Base-by-base conservation (phyloP, 176 grass and related monocot species). In the Rhipidocladum racemiflorum region DNA sequence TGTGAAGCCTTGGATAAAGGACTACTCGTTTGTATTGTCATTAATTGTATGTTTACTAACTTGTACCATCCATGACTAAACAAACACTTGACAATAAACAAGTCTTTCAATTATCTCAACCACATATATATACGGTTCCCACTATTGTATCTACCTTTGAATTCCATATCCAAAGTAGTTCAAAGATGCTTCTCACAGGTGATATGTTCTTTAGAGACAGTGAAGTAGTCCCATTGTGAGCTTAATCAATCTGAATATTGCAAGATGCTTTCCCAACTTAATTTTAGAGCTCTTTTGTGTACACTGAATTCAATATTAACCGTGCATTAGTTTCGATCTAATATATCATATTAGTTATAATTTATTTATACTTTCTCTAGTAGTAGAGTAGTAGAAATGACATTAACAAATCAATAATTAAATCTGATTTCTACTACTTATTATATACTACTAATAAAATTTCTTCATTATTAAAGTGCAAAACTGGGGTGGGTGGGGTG, bases 201-300 rank as follows among this genome's bases (percentile, higher is more conserved):
- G 14, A 56, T 76, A 23, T 27, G 29, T 51, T 74, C 14, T 27
- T 51, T 57, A 27, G 34, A 57, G 50, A 79, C n/a, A 79, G 13
- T 24, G 50, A 57, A 18, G 35, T 65, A 55, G 20, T 5, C 5
- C 11, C 38, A 80, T 49, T 80, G 60, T 14, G 29, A 61, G 29
- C 17, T 30, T 65, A 28, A 39, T 68, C 30, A 61, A 60, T 53
- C 49, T 61, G 76, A 89, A 84, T 53, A 32, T 32, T 61, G 65
- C 39, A 67, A 74, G 36, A 87, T 78, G 50, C 85, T 83, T 77
- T 25, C 75, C 14, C 8, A 43, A 20, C 34, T 83, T 36, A 74
- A 18, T 53, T 57, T 32, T 76, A n/a, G n/a, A n/a, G n/a, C n/a
- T n/a, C n/a, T n/a, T n/a, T n/a, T n/a, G n/a, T n/a, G n/a, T n/a